These are phyloP conservation scores for Geotrichum candidum DNA, from an alignment of 1,139 yeast species.

Conservation along the genomic window DNA sequence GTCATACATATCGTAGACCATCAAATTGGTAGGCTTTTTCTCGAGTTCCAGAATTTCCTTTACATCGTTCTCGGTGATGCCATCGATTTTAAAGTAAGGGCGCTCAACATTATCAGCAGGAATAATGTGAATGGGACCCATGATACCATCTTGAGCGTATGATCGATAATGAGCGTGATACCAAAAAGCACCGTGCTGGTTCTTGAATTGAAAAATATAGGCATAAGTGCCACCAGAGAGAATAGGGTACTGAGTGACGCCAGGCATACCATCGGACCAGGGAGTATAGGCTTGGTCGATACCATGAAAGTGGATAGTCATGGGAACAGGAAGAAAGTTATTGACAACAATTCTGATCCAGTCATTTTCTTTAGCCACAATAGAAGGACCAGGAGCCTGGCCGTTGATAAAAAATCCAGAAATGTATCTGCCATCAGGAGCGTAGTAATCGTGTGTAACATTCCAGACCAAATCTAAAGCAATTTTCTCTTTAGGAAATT, in stretches of 20 bases:
- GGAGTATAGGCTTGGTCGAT: slow-evolving; percentile 37
- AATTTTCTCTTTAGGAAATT: slow-evolving; percentile 7
- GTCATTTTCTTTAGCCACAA: slow-evolving; percentile 36
- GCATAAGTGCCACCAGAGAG: slow-evolving; percentile 32
- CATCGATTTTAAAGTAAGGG: slow-evolving; percentile 24
- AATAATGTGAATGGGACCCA: slow-evolving; percentile 26
- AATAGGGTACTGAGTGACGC: slow-evolving; percentile 36
- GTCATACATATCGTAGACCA: slow-evolving; percentile 29
- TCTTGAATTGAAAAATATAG: slow-evolving; percentile 31
- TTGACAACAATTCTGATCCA: slow-evolving; percentile 34
- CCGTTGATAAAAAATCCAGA: slow-evolving; percentile 33
- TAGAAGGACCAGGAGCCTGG: slow-evolving; percentile 36
- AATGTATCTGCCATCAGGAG: slow-evolving; percentile 28
- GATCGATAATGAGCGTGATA: slow-evolving; percentile 40
- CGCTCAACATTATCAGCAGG: slow-evolving; percentile 5
- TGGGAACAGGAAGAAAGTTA: slow-evolving; percentile 27
- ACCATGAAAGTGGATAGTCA: slow-evolving; percentile 36
- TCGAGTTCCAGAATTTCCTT: slow-evolving; percentile 28
- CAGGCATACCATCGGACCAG: slow-evolving; percentile 39
- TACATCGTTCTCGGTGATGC: slow-evolving; percentile 30
- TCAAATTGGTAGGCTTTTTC: slow-evolving; percentile 27
- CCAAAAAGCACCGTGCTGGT: slow-evolving; percentile 38
- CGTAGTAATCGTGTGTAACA: slow-evolving; percentile 18
- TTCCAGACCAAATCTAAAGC: slow-evolving; percentile 14
- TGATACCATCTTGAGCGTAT: slow-evolving; percentile 37